Conservation (phyloP, 495 filamentous ascomycete species). For the Penicillium desertorum region DNA sequence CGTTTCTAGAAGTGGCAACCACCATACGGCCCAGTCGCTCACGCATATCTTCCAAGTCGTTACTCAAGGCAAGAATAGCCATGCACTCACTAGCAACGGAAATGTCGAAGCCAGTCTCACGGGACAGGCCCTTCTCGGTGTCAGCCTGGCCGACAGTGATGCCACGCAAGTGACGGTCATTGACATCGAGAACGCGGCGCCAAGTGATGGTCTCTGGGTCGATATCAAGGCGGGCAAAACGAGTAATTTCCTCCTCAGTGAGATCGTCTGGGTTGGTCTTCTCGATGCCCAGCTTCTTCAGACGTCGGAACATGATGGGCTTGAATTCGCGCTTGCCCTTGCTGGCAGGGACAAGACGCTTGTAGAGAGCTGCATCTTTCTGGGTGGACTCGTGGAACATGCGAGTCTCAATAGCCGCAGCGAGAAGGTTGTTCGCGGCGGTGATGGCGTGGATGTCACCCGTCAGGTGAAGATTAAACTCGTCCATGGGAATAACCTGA, state of each 20-base stretch:
- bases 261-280: constrained; percentile 92
- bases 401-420: constrained; percentile 93
- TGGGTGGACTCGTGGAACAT: constrained; percentile 98
- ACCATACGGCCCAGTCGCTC: constrained; percentile 96
- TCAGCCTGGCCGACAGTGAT: constrained; percentile 83
- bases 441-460: constrained; percentile 98
- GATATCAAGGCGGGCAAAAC: constrained; percentile 91
- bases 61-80: constrained; percentile 95
- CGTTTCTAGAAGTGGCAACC: constrained; percentile 78
- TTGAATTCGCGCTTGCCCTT: constrained; percentile 85
- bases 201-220: constrained; percentile 97
- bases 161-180: constrained; percentile 87
- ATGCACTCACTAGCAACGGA: constrained; percentile 97
- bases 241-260: constrained; percentile 80
- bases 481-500: constrained; percentile 99
- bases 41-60: constrained; percentile 82
- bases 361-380: constrained; percentile 86
- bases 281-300: constrained; percentile 92
- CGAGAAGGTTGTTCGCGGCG: constrained; percentile 97
- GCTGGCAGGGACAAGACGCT: constrained; percentile 82
- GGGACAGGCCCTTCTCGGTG: constrained; percentile 82
- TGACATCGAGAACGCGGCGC: constrained; percentile 94
- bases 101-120: constrained; percentile 93
- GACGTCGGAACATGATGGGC: constrained; percentile 83
- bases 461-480: constrained; percentile 97